phyloP scores from a whole-genome alignment of 495 filamentous ascomycete genomes.

The Neurospora sp. region DNA sequence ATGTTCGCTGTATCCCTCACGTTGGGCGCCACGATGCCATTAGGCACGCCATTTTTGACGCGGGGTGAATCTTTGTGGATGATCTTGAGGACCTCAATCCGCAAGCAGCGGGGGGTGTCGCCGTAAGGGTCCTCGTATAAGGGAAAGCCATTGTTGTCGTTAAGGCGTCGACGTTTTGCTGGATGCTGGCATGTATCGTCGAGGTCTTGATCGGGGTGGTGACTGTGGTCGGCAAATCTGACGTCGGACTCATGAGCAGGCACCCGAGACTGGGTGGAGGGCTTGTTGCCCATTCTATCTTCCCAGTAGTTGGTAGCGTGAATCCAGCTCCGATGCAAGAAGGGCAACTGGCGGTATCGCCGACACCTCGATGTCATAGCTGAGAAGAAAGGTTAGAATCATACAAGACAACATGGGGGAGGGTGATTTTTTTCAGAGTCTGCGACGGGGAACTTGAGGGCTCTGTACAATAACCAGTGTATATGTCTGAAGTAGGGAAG shows the following conservation, averaged over 20 bases:
- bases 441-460: background rate
- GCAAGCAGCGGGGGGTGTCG: conserved; percentile 25
- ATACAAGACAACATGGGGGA: background rate
- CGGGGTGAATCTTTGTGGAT: conserved; percentile 32
- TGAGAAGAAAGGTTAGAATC: conserved; percentile 5
- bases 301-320: conserved; percentile 18
- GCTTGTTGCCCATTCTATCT: conserved; percentile 32
- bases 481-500: background rate
- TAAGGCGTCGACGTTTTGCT: conserved; percentile 31
- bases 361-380: conserved; percentile 16
- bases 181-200: conserved; percentile 20
- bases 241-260: conserved; percentile 15
- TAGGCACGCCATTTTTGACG: conserved; percentile 27
- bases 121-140: conserved; percentile 16
- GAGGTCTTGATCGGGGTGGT: background rate
- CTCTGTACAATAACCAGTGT: background rate
- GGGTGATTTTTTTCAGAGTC: background rate
- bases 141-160: conserved; percentile 23
- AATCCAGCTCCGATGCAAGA: conserved; percentile 29
- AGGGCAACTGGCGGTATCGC: conserved; percentile 19
- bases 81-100: conserved; percentile 39
- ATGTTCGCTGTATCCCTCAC: conserved; percentile 28
- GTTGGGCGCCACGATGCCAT: conserved; percentile 25
- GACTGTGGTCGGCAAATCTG: conserved; percentile 15
- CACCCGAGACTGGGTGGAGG: conserved; percentile 18